A percentile compares a stretch with the other conserved stretches of the same genome.
Evolutionary conservation across 1,284 basidiomycete genomes (phyloP).

Genomic region (Cryptococcus sp.): DNA sequence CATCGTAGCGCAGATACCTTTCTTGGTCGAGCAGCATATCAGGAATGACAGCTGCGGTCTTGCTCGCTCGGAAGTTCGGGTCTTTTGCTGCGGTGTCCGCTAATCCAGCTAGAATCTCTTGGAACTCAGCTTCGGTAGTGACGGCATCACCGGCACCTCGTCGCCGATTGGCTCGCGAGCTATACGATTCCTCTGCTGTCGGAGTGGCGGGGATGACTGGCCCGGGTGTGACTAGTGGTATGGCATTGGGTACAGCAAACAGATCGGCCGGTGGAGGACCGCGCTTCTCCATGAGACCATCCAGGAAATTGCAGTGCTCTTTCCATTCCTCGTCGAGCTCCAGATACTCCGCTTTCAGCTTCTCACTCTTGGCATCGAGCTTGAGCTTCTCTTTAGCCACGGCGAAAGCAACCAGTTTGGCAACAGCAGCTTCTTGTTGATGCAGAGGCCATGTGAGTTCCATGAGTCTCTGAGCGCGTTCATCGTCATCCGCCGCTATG

Average conservation of each 20-base stretch:
- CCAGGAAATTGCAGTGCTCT: conserved; percentile 68
- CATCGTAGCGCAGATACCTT: conserved; percentile 68
- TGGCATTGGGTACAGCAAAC: conserved; percentile 34
- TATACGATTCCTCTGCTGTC: conserved; percentile 36
- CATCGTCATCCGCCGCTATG: conserved; percentile 4
- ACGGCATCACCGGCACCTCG: conserved; percentile 73
- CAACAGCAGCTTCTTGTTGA: conserved; percentile 18
- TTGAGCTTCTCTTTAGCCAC: conserved; percentile 52
- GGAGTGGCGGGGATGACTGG: conserved; percentile 26
- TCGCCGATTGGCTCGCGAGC: conserved; percentile 35
- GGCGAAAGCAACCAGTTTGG: conserved; percentile 17
- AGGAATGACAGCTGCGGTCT: conserved; percentile 86
- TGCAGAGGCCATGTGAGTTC: conserved; percentile 23
- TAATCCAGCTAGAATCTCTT: conserved; percentile 90
- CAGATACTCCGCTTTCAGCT: conserved; percentile 68
- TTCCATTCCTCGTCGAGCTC: conserved; percentile 70
- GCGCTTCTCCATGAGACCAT: conserved; percentile 53
- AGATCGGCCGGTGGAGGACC: conserved; percentile 43
- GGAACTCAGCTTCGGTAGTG: conserved; percentile 93
- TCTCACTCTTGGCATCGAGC: conserved; percentile 61
- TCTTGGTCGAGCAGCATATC: conserved; percentile 81
- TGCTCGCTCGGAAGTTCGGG: conserved; percentile 79
- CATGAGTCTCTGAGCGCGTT: conserved; percentile 17
- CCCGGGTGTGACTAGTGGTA: conserved; percentile 36
- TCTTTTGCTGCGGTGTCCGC: conserved; percentile 91